Conservation (phyloP, 176 grass and related monocot species). For the Metroxylon sagu region DNA sequence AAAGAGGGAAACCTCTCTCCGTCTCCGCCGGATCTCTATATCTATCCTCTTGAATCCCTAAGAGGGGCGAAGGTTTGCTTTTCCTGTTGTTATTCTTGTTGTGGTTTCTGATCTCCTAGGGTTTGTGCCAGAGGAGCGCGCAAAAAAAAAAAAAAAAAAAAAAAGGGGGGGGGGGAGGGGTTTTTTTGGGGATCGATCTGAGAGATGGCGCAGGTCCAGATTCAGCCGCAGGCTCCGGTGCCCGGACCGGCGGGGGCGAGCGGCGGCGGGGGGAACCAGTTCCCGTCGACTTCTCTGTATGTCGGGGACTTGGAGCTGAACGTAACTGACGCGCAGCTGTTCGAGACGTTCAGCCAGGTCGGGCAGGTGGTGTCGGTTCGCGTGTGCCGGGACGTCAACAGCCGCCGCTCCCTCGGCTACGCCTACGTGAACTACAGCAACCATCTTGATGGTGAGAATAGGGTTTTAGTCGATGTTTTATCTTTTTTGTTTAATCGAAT, state of each 20-base stretch:
- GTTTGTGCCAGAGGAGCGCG: too few species aligned
- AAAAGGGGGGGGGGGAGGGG: too few species aligned
- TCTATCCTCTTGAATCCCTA: too few species aligned
- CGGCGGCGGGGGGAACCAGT: constrained; percentile 29
- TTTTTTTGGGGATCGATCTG: too few species aligned
- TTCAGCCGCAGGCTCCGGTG: constrained; percentile 27
- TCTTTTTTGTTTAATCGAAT: too few species aligned
- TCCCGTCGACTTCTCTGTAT: constrained; percentile 77
- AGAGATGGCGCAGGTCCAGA: constrained; percentile 14
- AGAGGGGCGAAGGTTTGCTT: too few species aligned
- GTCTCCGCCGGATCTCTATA: too few species aligned
- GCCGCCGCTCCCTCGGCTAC: constrained; percentile 83
- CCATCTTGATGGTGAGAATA: constrained; percentile 54
- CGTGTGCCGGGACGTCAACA: constrained; percentile 79
- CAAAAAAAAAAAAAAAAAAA: too few species aligned
- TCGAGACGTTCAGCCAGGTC: constrained; percentile 85
- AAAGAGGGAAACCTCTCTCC: too few species aligned
- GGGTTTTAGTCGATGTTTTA: too few species aligned
- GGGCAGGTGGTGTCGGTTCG: constrained; percentile 79
- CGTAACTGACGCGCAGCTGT: constrained; percentile 84
- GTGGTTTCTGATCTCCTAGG: too few species aligned
- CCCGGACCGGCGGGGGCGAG: constrained; percentile 15
- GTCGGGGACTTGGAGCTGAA: constrained; percentile 78
- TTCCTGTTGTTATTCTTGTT: too few species aligned
- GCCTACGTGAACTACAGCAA: constrained; percentile 92